A percentile compares a stretch with the other conserved stretches of the same genome.
Evolutionary conservation across 2,329 filamentous ascomycete genomes (phyloP).

Genomic region (Botrytis tulipae): DNA sequence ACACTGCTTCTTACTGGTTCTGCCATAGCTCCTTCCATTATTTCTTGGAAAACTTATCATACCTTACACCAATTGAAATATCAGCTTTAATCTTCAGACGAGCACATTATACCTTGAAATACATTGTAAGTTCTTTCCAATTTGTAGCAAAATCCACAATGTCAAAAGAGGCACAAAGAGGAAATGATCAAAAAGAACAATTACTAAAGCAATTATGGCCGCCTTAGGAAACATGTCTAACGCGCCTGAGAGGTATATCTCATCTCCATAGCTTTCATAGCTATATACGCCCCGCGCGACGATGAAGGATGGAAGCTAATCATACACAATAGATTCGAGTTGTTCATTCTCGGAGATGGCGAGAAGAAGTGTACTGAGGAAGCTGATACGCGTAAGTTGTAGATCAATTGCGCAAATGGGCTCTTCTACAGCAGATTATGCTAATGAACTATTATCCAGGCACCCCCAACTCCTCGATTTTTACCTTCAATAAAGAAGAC

Average conservation of each 20-base stretch:
- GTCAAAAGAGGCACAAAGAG: conserved; percentile 1
- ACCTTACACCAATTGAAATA: neutral
- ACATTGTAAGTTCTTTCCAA: conserved; percentile 1
- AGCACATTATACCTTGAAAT: neutral
- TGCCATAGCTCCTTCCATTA: neutral
- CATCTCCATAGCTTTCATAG: neutral
- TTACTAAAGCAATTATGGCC: conserved; percentile 9
- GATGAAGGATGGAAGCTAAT: conserved; percentile 1
- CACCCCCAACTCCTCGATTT: conserved; percentile 92
- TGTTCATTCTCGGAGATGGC: conserved; percentile 81
- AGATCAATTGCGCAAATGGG: neutral
- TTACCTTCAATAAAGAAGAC: conserved; percentile 94
- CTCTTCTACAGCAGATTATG: neutral
- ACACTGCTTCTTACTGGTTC: neutral
- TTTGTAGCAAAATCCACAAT: neutral
- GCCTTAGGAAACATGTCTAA: conserved; percentile 22
- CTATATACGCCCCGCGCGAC: neutral
- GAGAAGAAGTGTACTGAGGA: conserved; percentile 93
- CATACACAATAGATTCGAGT: conserved; percentile 69
- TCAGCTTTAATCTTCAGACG: conserved; percentile 2
- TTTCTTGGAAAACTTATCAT: neutral
- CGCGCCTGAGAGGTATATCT: conserved; percentile 14
- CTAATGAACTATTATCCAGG: conserved; percentile 49
- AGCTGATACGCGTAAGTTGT: conserved; percentile 78
- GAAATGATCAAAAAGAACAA: conserved; percentile 8